These are phyloP conservation scores for Trifolium dubium DNA, from an alignment of 306 rosid species.

Conservation along the genomic window DNA sequence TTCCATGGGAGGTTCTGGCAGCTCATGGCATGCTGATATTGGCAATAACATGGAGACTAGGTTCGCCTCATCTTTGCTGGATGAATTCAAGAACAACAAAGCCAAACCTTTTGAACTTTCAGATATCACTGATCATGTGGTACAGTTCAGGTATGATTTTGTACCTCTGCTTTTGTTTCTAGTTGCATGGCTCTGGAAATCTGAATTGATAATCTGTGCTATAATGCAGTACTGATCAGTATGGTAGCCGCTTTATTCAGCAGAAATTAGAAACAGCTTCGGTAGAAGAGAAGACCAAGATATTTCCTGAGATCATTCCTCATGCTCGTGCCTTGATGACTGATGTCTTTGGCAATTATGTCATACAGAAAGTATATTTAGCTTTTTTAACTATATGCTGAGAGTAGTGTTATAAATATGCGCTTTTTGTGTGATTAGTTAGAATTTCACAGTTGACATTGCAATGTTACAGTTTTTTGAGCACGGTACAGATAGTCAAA, in stretches of 20 bases:
- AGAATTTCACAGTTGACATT: constrained; percentile 40
- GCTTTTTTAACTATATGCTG: constrained; percentile 39
- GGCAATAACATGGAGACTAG: constrained; percentile 66
- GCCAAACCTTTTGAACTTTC: constrained; percentile 84
- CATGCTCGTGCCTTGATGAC: constrained; percentile 93
- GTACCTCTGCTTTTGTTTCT: constrained; percentile 33
- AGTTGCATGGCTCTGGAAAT: constrained; percentile 32
- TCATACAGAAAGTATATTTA: constrained; percentile 83
- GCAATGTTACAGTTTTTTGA: constrained; percentile 90
- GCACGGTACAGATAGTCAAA: constrained; percentile 87
- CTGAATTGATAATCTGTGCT: constrained; percentile 41
- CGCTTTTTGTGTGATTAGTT: constrained; percentile 23
- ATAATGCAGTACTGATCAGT: constrained; percentile 90
- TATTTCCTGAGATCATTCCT: constrained; percentile 87
- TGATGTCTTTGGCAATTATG: constrained; percentile 97
- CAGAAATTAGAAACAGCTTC: constrained; percentile 90
- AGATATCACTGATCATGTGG: constrained; percentile 76
- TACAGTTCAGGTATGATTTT: constrained; percentile 79
- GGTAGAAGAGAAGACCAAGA: constrained; percentile 71
- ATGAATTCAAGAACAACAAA: constrained; percentile 93
- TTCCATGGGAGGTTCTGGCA: constrained; percentile 66
- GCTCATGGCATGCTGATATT: constrained; percentile 66
- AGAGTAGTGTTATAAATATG: constrained; percentile 22
- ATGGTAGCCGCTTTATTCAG: constrained; percentile 99
- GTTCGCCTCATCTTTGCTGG: constrained; percentile 71